phyloP scores from a whole-genome alignment of 1,284 basidiomycete species.

The Ceratobasidium sp. region DNA sequence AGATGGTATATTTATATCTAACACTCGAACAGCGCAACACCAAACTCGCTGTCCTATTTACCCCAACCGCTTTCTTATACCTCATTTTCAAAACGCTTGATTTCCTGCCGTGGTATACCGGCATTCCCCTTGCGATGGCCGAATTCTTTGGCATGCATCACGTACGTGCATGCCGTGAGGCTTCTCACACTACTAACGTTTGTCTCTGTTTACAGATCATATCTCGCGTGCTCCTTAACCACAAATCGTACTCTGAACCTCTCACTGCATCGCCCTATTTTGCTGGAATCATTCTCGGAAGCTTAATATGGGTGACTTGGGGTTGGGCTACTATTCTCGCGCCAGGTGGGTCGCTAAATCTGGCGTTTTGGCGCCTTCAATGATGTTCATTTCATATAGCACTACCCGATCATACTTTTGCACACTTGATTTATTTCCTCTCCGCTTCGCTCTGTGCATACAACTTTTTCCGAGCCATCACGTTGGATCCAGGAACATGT shows the following conservation, averaged over 20 bases:
- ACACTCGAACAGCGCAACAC: constrained; percentile 68
- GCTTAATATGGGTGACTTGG: constrained; percentile 86
- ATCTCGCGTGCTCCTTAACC: constrained; percentile 81
- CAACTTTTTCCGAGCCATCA: constrained; percentile 90
- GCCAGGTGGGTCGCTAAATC: constrained; percentile 59
- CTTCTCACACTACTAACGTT: constrained; percentile 28
- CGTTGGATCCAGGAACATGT: constrained; percentile 89
- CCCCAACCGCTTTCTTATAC: constrained; percentile 82
- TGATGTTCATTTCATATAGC: too few relatives aligned
- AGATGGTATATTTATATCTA: constrained; percentile 24
- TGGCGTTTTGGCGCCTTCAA: too few relatives aligned
- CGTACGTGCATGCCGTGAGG: constrained; percentile 59
- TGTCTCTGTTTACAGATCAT: constrained; percentile 62
- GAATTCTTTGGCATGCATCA: constrained; percentile 94
- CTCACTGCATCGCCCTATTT: constrained; percentile 88
- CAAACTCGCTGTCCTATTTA: constrained; percentile 77
- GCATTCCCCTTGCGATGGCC: constrained; percentile 79
- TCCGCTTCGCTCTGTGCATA: constrained; percentile 76
- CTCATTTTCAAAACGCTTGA: constrained; percentile 84
- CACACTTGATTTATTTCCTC: constrained; percentile 79
- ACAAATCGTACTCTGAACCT: constrained; percentile 75
- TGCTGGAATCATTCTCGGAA: constrained; percentile 85
- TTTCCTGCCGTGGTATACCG: constrained; percentile 89
- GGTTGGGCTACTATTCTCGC: constrained; percentile 81
- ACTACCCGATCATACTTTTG: constrained; percentile 75